These are phyloP conservation scores for Coccomyxa subellipsoidea DNA, from an alignment of 163 green algal species.

Conservation along the genomic window DNA sequence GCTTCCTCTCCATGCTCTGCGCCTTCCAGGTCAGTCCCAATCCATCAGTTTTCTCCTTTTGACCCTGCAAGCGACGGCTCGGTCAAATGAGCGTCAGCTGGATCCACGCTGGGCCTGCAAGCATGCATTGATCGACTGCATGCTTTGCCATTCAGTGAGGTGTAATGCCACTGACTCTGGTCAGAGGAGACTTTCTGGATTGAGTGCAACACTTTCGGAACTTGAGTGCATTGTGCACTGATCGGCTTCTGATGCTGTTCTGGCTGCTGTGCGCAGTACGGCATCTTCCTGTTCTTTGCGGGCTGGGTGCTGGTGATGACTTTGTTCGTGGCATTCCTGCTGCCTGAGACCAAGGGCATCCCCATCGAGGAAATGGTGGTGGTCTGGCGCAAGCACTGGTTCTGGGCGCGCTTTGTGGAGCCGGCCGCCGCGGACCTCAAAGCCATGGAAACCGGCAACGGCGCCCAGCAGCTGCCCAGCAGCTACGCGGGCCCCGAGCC, in stretches of 20 bases:
- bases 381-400: slow-evolving; percentile 19
- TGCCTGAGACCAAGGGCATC: slow-evolving; percentile 56
- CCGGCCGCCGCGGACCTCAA: slow-evolving; percentile 1
- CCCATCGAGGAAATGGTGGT: slow-evolving; percentile 15
- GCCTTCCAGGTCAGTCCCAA: neutral
- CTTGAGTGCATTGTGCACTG: no score
- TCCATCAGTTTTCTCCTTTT: neutral
- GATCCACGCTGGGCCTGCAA: neutral
- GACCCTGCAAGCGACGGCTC: no score
- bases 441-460: neutral
- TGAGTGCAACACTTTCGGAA: no score
- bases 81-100: no score
- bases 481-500: slow-evolving; percentile 1
- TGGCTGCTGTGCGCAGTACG: neutral
- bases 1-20: slow-evolving; percentile 13
- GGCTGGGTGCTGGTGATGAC: slow-evolving; percentile 22
- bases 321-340: slow-evolving; percentile 20
- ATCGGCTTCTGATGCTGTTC: neutral
- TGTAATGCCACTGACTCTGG: neutral
- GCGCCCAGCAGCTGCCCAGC: neutral
- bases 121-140: neutral
- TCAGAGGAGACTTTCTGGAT: no score
- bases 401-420: slow-evolving; percentile 21
- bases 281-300: slow-evolving; percentile 6
- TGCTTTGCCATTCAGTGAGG: neutral